Percentiles rank a stretch among this genome's conserved stretches.
Evolutionary conservation across 148 eudicot species (phyloP).

Genomic region (Mesembryanthemum crystallinum): DNA sequence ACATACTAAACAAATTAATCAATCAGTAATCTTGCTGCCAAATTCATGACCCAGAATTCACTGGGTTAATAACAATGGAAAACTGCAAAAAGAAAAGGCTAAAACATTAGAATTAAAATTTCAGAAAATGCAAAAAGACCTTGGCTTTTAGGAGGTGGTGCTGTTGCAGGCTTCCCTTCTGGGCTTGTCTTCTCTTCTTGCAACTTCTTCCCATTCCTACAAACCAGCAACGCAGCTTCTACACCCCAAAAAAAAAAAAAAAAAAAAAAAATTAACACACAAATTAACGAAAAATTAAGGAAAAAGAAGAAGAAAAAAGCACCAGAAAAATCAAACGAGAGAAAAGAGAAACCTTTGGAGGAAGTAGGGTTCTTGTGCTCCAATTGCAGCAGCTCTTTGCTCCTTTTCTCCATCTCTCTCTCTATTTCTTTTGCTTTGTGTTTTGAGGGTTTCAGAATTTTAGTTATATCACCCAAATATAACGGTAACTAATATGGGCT

Average conservation of each 20-base stretch:
- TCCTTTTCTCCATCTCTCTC: conserved; percentile 40
- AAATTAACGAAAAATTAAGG: neutral
- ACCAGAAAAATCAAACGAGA: neutral
- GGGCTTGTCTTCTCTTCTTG: conserved; percentile 26
- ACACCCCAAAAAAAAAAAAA: conserved; percentile 1
- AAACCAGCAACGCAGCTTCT: conserved; percentile 58
- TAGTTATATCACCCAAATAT: neutral
- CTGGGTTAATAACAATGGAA: neutral
- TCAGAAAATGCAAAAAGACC: conserved; percentile 27
- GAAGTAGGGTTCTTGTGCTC: conserved; percentile 43
- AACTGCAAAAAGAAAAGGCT: neutral
- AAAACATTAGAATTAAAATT: neutral
- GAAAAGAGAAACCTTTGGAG: conserved; percentile 28
- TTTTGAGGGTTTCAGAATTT: neutral
- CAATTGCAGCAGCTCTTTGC: conserved; percentile 49
- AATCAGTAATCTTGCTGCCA: no score
- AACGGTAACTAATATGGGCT: neutral
- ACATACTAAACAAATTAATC: no score
- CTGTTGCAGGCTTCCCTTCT: conserved; percentile 32
- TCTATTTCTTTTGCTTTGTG: conserved; percentile 13
- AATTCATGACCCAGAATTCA: no score
- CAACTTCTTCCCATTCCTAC: conserved; percentile 29
- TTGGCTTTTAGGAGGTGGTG: conserved; percentile 58
- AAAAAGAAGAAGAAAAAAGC: neutral
- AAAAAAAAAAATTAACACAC: neutral